phyloP scores from a whole-genome alignment of 2,329 filamentous ascomycete species.

The Phyllachora maydis region DNA sequence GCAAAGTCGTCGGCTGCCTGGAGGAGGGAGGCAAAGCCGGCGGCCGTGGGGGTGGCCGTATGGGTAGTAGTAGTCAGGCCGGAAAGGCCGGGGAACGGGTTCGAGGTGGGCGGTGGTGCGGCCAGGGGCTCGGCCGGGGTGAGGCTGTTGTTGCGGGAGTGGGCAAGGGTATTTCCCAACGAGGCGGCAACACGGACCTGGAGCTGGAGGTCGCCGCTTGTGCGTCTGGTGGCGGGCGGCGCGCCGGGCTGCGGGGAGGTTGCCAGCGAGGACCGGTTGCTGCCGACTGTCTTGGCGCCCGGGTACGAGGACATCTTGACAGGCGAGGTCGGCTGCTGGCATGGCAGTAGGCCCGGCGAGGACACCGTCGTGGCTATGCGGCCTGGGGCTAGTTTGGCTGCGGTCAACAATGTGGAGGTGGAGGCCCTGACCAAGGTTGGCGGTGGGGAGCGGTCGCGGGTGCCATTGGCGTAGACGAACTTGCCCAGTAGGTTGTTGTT shows the following conservation, averaged over 20 bases:
- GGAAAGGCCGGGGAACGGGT: constrained; percentile 13
- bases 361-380: constrained; percentile 16
- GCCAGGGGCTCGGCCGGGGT: constrained; percentile 14
- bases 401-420: constrained; percentile 18
- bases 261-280: constrained; percentile 3
- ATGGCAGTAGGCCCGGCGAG: constrained; percentile 7
- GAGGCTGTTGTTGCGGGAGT: constrained; percentile 17
- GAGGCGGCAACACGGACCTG: too few relatives aligned
- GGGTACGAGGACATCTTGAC: constrained; percentile 16
- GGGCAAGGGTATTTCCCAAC: too few relatives aligned
- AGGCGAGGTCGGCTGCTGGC: constrained; percentile 28
- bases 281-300: constrained; percentile 2
- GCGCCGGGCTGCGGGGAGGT: constrained; percentile 6
- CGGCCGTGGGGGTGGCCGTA: constrained; percentile 4
- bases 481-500: constrained; percentile 30
- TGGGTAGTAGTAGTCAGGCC: too few relatives aligned
- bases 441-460: constrained; percentile 29
- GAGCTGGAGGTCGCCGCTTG: constrained; percentile 19
- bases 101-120: constrained; percentile 11
- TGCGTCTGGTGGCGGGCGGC: constrained; percentile 15
- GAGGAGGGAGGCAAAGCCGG: constrained; percentile 30
- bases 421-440: constrained; percentile 13
- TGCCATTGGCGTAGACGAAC: constrained; percentile 58
- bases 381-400: constrained; percentile 18
- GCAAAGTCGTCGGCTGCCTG: constrained; percentile 31